A percentile compares a stretch with the other conserved stretches of the same genome.
Conservation (phyloP, 1,284 basidiomycete genomes). For the Fomes fomentarius region DNA sequence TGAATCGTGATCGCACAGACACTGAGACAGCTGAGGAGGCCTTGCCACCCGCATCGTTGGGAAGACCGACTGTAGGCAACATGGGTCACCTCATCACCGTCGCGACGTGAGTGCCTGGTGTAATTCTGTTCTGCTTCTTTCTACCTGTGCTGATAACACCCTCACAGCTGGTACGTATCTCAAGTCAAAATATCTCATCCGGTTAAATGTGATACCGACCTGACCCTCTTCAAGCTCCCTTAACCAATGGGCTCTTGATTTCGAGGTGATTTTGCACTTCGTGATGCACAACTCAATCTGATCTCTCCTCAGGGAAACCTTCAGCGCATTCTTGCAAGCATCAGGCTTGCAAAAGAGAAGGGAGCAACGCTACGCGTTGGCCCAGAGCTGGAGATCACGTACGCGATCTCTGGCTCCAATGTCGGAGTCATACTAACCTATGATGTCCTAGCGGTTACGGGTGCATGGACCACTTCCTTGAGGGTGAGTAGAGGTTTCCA, state of each 20-base stretch:
- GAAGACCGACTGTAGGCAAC: background rate
- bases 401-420: slow-evolving; percentile 28
- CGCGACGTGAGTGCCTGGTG: slow-evolving; percentile 38
- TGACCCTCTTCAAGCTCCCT: slow-evolving; percentile 64
- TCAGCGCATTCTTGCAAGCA: slow-evolving; percentile 90
- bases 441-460: slow-evolving; percentile 77
- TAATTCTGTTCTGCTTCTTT: background rate
- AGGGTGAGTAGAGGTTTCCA: slow-evolving; percentile 59
- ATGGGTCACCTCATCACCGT: slow-evolving; percentile 87
- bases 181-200: too few species aligned
- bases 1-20: too few species aligned
- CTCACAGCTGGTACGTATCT: too few species aligned
- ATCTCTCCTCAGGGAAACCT: slow-evolving; percentile 72
- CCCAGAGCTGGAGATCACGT: slow-evolving; percentile 98
- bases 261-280: slow-evolving; percentile 58
- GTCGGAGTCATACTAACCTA: background rate
- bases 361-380: slow-evolving; percentile 97
- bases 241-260: slow-evolving; percentile 97
- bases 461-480: slow-evolving; percentile 91
- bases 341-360: slow-evolving; percentile 82
- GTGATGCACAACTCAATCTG: background rate
- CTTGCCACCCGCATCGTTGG: too few species aligned
- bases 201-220: background rate
- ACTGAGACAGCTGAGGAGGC: too few species aligned
- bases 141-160: too few species aligned